Evolutionary conservation across 306 rosid species (phyloP), one percentile per base, ranked within the genome.

Genomic region (Prunus salicina): DNA sequence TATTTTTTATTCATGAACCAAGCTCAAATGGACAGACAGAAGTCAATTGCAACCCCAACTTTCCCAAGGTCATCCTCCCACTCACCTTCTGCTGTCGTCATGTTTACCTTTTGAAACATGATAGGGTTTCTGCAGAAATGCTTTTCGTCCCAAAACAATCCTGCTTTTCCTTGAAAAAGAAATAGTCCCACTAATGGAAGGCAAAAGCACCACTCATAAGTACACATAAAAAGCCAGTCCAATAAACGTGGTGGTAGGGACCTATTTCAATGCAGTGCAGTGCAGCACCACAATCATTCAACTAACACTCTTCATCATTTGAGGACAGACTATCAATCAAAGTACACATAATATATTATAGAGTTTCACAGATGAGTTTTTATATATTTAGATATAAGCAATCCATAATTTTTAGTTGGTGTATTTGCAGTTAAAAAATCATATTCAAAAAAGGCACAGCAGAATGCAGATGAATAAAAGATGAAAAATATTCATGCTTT

Each of bases 211-310:
- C 82, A 58, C 75, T 73, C 45, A 63, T 32, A 69, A 80, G 75
- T 74, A 52, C 74, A 50, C 61, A 64, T 53, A 50, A 57, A 76
- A 81, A 75, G 53, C 45, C 69, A 51, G 55, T 70, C 62, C 76
- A 66, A 74, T 73, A 81, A 88, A 81, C 53, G 75, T 80, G 79
- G 80, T 60, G 69, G 76, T 81, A 81, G 80, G 84, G 84, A 72
- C 84, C 86, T 82, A 69, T 83, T 71, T 22, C 67, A 67, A 76
- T 61, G 22, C 78, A 34, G 74, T 61, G 22, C 78, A 34, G 67
- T 76, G 56, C 27, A 60, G 52, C 70, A 75, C 81, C 73, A 50
- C 76, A 76, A 73, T 64, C 66, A 72, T 72, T 55, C 15, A 7
- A 12, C 66, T 15, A 27, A 24, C 43, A 58, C 34, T 24, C 64